Evolutionary conservation across 2,329 filamentous ascomycete species (phyloP), one percentile per base, ranked within the genome.

Genomic region (Teratosphaeria pseudoeucalypti): DNA sequence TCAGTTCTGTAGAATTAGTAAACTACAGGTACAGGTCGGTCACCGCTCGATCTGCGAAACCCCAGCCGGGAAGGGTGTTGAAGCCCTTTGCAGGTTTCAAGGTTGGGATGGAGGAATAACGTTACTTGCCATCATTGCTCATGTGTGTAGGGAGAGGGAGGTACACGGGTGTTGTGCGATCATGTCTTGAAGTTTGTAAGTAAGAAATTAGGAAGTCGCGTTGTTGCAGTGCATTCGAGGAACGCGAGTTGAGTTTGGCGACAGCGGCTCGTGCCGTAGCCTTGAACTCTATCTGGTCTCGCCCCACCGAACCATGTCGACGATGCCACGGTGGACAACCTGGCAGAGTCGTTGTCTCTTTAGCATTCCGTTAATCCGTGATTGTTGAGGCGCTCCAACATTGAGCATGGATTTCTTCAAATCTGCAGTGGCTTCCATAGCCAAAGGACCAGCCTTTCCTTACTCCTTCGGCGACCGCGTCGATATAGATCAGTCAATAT

Each of bases 351-450:
- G 9, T 14, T n/a, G 37, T n/a, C 19, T 49, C 43, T 49, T 5
- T 16, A 49, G 29, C 43, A 23, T 23, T 49, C 11, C 9, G 19
- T 23, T 10, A 23, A 6, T 23, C 5, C 16, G 23, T 49, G 9
- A n/a, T 49, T 32, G 10, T 11, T 39, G 37, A 39, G 43, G n/a
- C 19, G 10, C 4, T 19, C 6, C n/a, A 49, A n/a, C 9, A 23
- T 23, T 11, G 16, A 47, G 2, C 66, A 99, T 99, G 94, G 92
- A 99, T 74, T 97, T 97, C 71, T 83, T 99, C 72, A 97, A 97
- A 77, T 97, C 92, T 62, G 94, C 94, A 57, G 91, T 97, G 72
- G 92, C 92, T 54, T 97, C 94, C 62, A 97, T 99, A 70, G 90
- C 94, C 54, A 94, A 96, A 74, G 92, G 92, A 1, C 91, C 92